Evolutionary conservation across 2,329 filamentous ascomycete species (phyloP), one percentile per base, ranked within the genome.

Genomic region (Laburnicola sp.): DNA sequence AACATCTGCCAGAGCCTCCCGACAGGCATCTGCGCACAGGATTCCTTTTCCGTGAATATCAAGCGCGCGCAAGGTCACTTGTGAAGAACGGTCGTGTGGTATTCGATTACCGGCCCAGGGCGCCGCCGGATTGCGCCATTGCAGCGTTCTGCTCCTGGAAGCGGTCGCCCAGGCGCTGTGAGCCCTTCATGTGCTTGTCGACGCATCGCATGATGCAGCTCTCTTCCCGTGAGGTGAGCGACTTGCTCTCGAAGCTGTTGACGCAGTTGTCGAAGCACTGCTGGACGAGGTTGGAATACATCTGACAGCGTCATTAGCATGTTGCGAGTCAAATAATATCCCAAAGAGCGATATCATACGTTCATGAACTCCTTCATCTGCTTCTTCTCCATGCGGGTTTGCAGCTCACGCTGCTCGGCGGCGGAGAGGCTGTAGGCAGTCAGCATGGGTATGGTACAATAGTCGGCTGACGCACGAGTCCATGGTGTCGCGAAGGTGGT

Each of bases 291-390:
- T 84, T 86, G 68, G 83, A 86, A 75, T 87, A 87, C 79, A 86
- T 86, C 84, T 87, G 60, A 9, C 41, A 11, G 28, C 27, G 35
- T 4, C 46, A 32, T 53, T 34, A 49, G 50, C 21, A 27, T 32
- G 9, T 11, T 31, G 28, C 26, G 42, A 46, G 35, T n/a, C 27
- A 39, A 30, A 30, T 35, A n/a, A n/a, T 39, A 22, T 21, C 45
- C 45, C 40, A 54, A 50, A 32, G 3, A n/a, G 25, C 3, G 4
- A 23, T 9, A 50, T 81, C 90, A 65, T 82, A 97, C 94, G 68
- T 85, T 89, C 87, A 97, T 96, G 74, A 99, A 97, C 74, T 97
- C 93, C 80, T 96, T 96, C 82, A 99, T 90, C 79, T 99, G 94
- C 78, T 94, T 95, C 79, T 89, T 89, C 81, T 97, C 91, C 85